Conservation (phyloP, 768 basidiomycete species). For the Boletus huronensis region DNA sequence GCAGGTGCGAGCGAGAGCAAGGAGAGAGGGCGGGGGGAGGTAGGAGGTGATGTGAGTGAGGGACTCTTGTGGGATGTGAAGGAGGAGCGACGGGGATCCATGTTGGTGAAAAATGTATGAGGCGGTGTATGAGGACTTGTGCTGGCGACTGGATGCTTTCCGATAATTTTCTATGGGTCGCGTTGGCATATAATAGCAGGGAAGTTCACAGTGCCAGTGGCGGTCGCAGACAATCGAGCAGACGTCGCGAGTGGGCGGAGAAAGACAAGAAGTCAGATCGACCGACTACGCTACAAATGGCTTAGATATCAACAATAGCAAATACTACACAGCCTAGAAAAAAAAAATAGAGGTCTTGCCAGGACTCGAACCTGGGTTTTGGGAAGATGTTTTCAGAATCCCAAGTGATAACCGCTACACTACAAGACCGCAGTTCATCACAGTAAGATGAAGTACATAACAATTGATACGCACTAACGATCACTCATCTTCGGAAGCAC, state of each 20-base stretch:
- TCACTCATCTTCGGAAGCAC: too few species aligned
- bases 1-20: constrained; percentile 54
- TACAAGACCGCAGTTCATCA: constrained; percentile 11
- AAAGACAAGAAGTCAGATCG: not conserved
- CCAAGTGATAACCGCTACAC: constrained; percentile 31
- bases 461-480: not conserved
- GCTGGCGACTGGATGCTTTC: constrained; percentile 33
- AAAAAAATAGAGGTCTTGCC: constrained; percentile 19
- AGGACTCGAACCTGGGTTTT: constrained; percentile 29
- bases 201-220: constrained; percentile 5
- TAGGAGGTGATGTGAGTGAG: constrained; percentile 75
- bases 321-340: not conserved
- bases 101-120: constrained; percentile 36
- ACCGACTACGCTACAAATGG: too few species aligned
- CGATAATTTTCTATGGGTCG: constrained; percentile 42
- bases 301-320: not conserved
- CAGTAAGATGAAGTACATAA: not conserved
- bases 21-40: constrained; percentile 61
- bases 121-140: constrained; percentile 25
- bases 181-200: constrained; percentile 63
- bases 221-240: constrained; percentile 24
- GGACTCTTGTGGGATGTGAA: constrained; percentile 59
- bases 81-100: constrained; percentile 49
- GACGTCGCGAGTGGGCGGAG: constrained; percentile 15
- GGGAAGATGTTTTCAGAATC: constrained; percentile 25